These are phyloP conservation scores for Durusdinium trenchii DNA, from an alignment of 73 alveolate genomes.

Conservation along the genomic window DNA sequence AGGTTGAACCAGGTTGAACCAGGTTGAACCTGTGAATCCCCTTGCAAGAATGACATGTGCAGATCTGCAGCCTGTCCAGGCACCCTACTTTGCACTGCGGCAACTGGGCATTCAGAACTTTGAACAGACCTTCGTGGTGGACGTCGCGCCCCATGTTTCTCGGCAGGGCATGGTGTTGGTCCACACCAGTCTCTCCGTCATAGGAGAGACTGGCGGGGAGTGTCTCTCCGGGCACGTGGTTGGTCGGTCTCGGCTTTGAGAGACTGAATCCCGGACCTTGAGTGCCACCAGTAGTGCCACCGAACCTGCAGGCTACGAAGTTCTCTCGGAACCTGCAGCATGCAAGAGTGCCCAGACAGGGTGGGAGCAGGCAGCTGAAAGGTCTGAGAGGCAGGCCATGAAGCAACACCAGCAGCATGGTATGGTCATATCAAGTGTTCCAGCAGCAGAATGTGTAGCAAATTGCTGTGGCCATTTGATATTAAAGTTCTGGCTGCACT, in stretches of 20 bases:
- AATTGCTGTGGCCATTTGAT: neutral
- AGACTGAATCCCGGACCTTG: too few relatives aligned
- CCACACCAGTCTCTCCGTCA: neutral
- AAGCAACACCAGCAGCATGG: slow-evolving; percentile 14
- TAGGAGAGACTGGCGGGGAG: neutral
- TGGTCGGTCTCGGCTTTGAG: too few relatives aligned
- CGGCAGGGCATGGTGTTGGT: neutral
- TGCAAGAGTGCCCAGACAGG: neutral
- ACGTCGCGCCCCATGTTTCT: slow-evolving; percentile 4
- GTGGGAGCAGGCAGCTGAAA: neutral
- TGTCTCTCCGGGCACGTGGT: neutral
- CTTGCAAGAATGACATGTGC: neutral
- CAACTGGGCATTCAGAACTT: slow-evolving; percentile 63
- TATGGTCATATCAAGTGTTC: neutral
- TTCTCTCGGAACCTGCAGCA: slow-evolving; percentile 52
- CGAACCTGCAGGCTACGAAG: slow-evolving; percentile 32
- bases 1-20: neutral
- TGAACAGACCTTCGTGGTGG: slow-evolving; percentile 74
- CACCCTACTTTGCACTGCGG: slow-evolving; percentile 76
- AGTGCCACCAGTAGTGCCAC: too few relatives aligned
- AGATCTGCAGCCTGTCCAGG: neutral
- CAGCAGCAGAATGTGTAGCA: neutral
- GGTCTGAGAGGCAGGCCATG: neutral
- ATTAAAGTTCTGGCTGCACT: too few relatives aligned
- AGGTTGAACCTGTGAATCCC: neutral